These are phyloP conservation scores for Diaporthe eres DNA, from an alignment of 2,329 filamentous ascomycete species.

Conservation along the genomic window DNA sequence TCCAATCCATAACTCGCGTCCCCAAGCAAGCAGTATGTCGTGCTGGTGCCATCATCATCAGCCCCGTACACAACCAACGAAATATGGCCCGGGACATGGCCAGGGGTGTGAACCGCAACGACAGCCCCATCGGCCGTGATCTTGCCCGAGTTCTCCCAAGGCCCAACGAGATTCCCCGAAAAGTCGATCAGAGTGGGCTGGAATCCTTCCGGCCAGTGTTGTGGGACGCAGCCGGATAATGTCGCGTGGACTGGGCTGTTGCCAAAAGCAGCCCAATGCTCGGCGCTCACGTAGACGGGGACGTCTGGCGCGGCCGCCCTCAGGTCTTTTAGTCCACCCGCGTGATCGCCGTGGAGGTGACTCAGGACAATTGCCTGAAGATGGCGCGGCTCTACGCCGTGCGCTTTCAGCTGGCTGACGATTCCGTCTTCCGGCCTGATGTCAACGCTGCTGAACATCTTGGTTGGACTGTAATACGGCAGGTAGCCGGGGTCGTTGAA, in stretches of 20 bases:
- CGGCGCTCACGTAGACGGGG: constrained; percentile 47
- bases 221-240: constrained; percentile 49
- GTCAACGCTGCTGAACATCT: constrained; percentile 31
- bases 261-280: constrained; percentile 52
- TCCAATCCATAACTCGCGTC: constrained; percentile 52
- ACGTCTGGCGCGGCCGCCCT: constrained; percentile 45
- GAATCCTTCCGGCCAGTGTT: constrained; percentile 51
- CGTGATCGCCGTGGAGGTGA: constrained; percentile 51
- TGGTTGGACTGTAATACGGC: constrained; percentile 43
- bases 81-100: constrained; percentile 53
- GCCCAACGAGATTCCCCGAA: constrained; percentile 1
- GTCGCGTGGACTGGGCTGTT: constrained; percentile 47
- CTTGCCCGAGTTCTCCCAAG: constrained; percentile 28
- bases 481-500: constrained; percentile 44
- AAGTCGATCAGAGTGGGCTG: constrained; percentile 48
- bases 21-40: constrained; percentile 48
- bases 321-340: constrained; percentile 48
- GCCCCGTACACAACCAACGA: constrained; percentile 43
- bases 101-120: constrained; percentile 51
- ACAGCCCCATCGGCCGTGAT: constrained; percentile 50
- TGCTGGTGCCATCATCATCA: constrained; percentile 45
- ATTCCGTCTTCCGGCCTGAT: constrained; percentile 44
- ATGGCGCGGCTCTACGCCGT: constrained; percentile 44
- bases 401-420: constrained; percentile 41
- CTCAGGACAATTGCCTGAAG: constrained; percentile 48